phyloP scores from a whole-genome alignment of 306 rosid species.

The Quercus engelmannii region DNA sequence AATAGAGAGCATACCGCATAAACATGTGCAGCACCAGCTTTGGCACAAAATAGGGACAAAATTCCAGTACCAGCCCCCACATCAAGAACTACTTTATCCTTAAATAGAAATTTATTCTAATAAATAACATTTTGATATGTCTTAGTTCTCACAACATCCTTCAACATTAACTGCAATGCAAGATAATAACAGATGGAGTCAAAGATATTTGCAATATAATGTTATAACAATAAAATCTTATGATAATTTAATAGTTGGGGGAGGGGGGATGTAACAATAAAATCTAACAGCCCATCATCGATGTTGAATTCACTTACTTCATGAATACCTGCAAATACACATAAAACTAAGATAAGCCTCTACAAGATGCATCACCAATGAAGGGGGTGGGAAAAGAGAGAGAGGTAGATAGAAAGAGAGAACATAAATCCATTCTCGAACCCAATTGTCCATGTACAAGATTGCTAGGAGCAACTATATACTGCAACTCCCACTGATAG shows the following conservation, averaged over 20 bases:
- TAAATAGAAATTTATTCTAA: slow-evolving; percentile 78
- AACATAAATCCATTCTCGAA: neutral
- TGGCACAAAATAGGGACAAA: slow-evolving; percentile 92
- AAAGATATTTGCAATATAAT: neutral
- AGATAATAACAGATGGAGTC: slow-evolving; percentile 1
- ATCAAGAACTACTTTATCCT: slow-evolving; percentile 91
- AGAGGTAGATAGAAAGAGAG: neutral
- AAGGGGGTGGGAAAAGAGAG: neutral
- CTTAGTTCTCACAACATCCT: slow-evolving; percentile 89
- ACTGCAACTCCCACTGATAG: neutral
- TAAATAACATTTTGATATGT: slow-evolving; percentile 94
- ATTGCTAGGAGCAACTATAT: too few species aligned
- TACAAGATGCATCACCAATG: neutral
- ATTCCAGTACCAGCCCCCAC: slow-evolving; percentile 99
- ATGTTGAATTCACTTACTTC: slow-evolving; percentile 66
- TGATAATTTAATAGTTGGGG: too few species aligned
- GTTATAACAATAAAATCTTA: neutral
- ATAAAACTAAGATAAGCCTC: slow-evolving; percentile 8
- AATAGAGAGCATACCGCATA: slow-evolving; percentile 59
- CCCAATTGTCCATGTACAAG: neutral
- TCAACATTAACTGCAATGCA: slow-evolving; percentile 85
- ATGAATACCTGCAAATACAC: slow-evolving; percentile 83
- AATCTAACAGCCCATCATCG: slow-evolving; percentile 16
- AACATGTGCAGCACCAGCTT: slow-evolving; percentile 93
- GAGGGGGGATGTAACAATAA: neutral